Percentiles rank a stretch among this genome's conserved stretches.
These are phyloP conservation scores for Sanghuangporus weigelae DNA, from an alignment of 1,284 basidiomycete species.

Conservation along the genomic window DNA sequence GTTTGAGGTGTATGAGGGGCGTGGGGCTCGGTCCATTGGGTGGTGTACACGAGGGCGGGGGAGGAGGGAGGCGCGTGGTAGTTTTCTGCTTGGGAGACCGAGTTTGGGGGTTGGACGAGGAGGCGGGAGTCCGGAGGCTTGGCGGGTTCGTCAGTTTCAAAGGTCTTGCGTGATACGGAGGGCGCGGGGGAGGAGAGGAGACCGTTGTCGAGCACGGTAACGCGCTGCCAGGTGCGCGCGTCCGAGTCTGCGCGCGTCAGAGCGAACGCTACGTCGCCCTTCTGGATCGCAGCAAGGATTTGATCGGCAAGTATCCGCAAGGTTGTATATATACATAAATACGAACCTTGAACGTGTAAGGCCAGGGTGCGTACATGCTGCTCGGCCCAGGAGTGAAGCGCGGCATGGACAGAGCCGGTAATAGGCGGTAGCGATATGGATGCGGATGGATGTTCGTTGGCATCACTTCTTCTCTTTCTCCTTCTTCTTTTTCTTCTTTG, in stretches of 20 bases:
- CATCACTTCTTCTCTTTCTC: neutral
- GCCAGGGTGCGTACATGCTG: conserved; percentile 5
- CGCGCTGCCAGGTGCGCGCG: conserved; percentile 1
- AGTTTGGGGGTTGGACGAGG: neutral
- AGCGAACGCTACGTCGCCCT: conserved; percentile 2
- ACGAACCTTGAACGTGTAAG: conserved; percentile 5
- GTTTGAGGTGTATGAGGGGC: neutral
- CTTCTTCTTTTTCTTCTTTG: neutral
- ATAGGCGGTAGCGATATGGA: neutral
- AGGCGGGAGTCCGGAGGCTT: neutral
- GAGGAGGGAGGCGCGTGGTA: neutral
- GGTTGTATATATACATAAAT: too few relatives aligned
- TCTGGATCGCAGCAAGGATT: neutral
- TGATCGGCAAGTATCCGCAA: neutral
- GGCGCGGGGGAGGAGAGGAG: neutral
- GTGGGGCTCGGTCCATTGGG: neutral
- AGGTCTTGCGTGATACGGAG: neutral
- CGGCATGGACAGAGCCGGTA: neutral
- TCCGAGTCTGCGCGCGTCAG: neutral
- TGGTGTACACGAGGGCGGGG: neutral
- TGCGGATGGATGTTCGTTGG: neutral
- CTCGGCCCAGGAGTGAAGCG: neutral
- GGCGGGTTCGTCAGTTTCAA: neutral
- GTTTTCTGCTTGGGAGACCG: neutral
- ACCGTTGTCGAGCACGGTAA: neutral